phyloP scores from a whole-genome alignment of 495 filamentous ascomycete genomes.

The Aspergillus indologenus region DNA sequence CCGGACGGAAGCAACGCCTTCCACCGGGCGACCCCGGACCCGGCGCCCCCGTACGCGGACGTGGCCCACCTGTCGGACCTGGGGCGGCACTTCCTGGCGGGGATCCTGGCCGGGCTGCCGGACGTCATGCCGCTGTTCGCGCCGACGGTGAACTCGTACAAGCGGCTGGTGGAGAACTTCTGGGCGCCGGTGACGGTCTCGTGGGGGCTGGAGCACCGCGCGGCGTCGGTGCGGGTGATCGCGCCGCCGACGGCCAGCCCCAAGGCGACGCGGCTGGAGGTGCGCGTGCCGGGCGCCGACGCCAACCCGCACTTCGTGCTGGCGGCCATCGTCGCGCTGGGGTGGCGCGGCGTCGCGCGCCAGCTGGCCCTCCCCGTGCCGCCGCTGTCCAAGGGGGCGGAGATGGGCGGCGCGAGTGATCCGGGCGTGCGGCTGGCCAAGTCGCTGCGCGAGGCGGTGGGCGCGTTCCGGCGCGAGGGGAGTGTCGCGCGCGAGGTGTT shows the following conservation, averaged over 20 bases:
- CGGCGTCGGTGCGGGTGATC: slow-evolving; percentile 86
- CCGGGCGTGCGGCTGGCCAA: slow-evolving; percentile 67
- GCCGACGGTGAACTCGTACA: slow-evolving; percentile 95
- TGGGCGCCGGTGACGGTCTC: slow-evolving; percentile 98
- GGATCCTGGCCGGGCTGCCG: slow-evolving; percentile 80
- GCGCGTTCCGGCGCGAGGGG: slow-evolving; percentile 64
- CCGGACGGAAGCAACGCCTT: slow-evolving; percentile 72
- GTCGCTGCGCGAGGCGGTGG: slow-evolving; percentile 75
- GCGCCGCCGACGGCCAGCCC: slow-evolving; percentile 77
- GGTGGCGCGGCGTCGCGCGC: slow-evolving; percentile 86
- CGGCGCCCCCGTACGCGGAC: slow-evolving; percentile 67
- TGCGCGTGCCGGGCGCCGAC: slow-evolving; percentile 88
- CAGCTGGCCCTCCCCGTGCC: slow-evolving; percentile 79
- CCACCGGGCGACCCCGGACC: slow-evolving; percentile 67
- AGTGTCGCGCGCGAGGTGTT: slow-evolving; percentile 90
- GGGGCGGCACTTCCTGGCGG: slow-evolving; percentile 90
- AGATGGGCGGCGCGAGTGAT: slow-evolving; percentile 67
- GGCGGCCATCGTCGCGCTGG: slow-evolving; percentile 76
- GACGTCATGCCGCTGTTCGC: slow-evolving; percentile 95
- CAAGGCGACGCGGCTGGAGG: slow-evolving; percentile 85
- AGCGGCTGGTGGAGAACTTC: slow-evolving; percentile 96
- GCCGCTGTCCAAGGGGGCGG: slow-evolving; percentile 75
- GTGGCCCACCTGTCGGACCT: slow-evolving; percentile 78
- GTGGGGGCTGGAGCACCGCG: slow-evolving; percentile 94
- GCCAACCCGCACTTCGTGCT: slow-evolving; percentile 88